Base-by-base conservation (phyloP, 2,329 filamentous ascomycete species). In the Epichloe gansuensis region DNA sequence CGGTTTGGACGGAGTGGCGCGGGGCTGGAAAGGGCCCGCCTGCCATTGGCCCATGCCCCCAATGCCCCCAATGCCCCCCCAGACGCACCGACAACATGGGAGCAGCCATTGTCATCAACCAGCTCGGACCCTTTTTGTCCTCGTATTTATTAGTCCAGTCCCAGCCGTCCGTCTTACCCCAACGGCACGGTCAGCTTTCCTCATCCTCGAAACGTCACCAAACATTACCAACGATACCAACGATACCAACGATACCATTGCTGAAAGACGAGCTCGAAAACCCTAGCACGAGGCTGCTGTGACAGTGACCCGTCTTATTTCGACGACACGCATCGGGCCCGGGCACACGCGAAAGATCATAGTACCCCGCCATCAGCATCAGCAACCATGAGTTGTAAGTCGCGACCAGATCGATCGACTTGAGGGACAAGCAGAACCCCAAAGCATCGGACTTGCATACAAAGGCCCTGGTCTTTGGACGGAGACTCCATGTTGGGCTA, bases 361-460 rank as follows among this genome's bases (percentile, higher is more conserved):
- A 57, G 44, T 61, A 62, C 61, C 60, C 61, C 60, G 59, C 61
- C 63, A 62, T 58, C 56, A 52, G 48, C 63, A 62, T 58, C 56
- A 52, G 48, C 52, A 56, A 57, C 59, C 55, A 65, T 65, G 63
- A 65, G 62, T 55, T 62, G 63, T 65, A 62, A 63, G 63, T 65
- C 58, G 60, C 53, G 25, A 46, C 15, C 25, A 31, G 9, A n/a
- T 8, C n/a, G 21, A 21, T 34, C 39, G 39, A 15, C 23, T 25
- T 31, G 8, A 11, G 15, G 3, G 34, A 11, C 15, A 7, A 13
- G 42, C 25, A 49, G n/a, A 12, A 13, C n/a, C 38, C 13, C 12
- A 50, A 25, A 13, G 39, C 39, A 31, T 21, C 25, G 35, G 46
- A 11, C 35, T 21, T 28, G 3, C 35, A n/a, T 37, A 25, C 12